Evolutionary conservation across 2,329 filamentous ascomycete genomes (phyloP).

Genomic region (Periglandula ipomoeae): DNA sequence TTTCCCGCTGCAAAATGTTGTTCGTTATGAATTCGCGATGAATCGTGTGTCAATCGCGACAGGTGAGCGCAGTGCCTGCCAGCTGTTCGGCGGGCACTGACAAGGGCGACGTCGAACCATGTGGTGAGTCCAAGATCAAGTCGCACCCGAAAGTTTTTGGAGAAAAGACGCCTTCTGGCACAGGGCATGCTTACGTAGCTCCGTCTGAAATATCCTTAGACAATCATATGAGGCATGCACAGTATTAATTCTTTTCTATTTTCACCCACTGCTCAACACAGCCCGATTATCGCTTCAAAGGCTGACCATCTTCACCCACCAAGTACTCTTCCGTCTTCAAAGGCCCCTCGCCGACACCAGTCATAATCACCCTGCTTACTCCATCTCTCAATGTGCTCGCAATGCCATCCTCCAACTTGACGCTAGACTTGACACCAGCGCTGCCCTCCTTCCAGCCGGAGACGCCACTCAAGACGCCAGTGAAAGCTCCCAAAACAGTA

Average conservation of each 20-base stretch:
- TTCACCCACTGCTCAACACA: background rate
- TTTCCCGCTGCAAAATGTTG: no score
- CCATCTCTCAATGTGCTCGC: conserved; percentile 62
- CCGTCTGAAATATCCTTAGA: no score
- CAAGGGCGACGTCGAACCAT: background rate
- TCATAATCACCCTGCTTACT: conserved; percentile 83
- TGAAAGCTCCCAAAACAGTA: conserved; percentile 69
- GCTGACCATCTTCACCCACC: conserved; percentile 56
- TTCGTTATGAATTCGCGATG: background rate
- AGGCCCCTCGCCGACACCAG: conserved; percentile 84
- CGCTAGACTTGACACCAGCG: conserved; percentile 41
- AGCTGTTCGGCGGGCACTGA: conserved; percentile 5
- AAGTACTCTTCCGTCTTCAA: conserved; percentile 69
- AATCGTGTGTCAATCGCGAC: background rate
- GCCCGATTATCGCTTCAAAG: conserved; percentile 22
- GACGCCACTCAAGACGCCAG: conserved; percentile 52
- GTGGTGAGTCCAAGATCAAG: background rate
- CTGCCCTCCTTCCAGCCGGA: conserved; percentile 61
- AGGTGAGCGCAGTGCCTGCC: conserved; percentile 1
- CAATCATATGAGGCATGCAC: background rate
- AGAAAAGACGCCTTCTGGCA: background rate
- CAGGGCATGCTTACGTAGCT: no score
- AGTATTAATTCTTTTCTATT: background rate
- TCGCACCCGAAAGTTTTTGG: background rate
- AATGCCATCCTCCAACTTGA: conserved; percentile 57